Evolutionary conservation across 805 yeast species (phyloP).

Genomic region (Cyberlindnera mrakii): DNA sequence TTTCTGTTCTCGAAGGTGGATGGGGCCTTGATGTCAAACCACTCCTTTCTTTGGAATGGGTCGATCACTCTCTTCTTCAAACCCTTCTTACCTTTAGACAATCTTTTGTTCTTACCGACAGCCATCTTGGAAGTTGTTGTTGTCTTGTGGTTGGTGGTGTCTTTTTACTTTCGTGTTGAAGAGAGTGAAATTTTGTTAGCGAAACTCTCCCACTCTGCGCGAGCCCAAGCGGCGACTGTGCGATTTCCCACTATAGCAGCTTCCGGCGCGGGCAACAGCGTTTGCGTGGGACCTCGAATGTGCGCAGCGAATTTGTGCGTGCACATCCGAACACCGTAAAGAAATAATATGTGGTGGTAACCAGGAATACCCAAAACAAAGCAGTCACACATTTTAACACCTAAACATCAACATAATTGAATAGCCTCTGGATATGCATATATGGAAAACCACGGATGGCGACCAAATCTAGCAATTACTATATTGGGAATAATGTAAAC

Average conservation of each 20-base stretch:
- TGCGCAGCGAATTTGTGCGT: too few relatives aligned
- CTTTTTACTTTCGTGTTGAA: neutral
- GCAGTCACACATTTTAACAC: too few relatives aligned
- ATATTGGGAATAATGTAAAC: neutral
- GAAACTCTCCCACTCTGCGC: neutral
- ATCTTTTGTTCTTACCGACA: slow-evolving; percentile 84
- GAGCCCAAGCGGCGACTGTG: neutral
- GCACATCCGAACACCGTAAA: too few relatives aligned
- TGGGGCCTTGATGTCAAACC: slow-evolving; percentile 99
- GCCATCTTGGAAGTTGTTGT: slow-evolving; percentile 29
- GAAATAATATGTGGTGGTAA: too few relatives aligned
- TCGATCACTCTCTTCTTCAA: slow-evolving; percentile 98
- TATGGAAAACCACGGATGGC: neutral
- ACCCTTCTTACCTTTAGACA: slow-evolving; percentile 91
- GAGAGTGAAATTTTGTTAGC: slow-evolving; percentile 52
- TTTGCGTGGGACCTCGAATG: too few relatives aligned
- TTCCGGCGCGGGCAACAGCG: too few relatives aligned
- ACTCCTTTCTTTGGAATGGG: slow-evolving; percentile 99
- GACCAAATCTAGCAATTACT: neutral
- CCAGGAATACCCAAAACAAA: too few relatives aligned
- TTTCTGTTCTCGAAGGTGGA: slow-evolving; percentile 97
- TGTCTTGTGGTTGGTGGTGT: neutral
- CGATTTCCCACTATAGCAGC: neutral
- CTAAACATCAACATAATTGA: too few relatives aligned
- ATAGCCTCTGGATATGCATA: too few relatives aligned